Conservation (phyloP, 2,329 filamentous ascomycete species). For the Lasiodiplodia gonubiensis region DNA sequence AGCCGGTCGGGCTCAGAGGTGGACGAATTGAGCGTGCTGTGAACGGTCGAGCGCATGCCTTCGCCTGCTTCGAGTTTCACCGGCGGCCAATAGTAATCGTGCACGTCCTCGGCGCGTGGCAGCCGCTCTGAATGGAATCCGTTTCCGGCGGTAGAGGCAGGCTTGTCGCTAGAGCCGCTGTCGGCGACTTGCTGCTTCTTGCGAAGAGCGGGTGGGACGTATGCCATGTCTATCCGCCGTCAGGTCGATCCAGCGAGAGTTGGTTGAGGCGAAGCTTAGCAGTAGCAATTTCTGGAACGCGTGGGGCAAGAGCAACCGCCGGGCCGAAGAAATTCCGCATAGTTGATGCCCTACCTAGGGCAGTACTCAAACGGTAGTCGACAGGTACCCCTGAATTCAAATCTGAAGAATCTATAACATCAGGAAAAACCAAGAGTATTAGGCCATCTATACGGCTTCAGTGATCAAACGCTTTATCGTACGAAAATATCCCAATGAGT, state of each 20-base stretch:
- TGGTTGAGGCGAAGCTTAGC: not conserved
- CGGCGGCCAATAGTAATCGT: conserved; percentile 19
- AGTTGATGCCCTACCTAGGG: not conserved
- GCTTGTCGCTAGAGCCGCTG: not conserved
- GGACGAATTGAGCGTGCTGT: conserved; percentile 31
- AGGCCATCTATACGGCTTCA: not conserved
- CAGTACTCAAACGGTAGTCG: not conserved
- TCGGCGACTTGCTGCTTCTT: conserved; percentile 9
- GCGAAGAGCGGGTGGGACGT: conserved; percentile 22
- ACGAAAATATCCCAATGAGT: not conserved
- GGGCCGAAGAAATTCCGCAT: conserved; percentile 4
- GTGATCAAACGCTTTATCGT: not conserved
- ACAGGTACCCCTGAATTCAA: not conserved
- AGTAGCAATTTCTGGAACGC: not conserved
- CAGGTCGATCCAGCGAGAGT: not conserved
- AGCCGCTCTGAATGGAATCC: not conserved
- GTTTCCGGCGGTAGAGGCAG: not conserved
- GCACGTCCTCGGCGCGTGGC: conserved; percentile 16
- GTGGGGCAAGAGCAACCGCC: not conserved
- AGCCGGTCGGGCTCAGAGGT: conserved; percentile 32
- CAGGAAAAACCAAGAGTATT: not conserved
- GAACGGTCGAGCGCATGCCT: not conserved
- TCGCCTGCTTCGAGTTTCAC: not conserved
- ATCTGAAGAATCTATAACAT: not conserved
- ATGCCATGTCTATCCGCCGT: conserved; percentile 12